Evolutionary conservation across 177 flowering plant species (phyloP).

Genomic region (Vitis hybrid): DNA sequence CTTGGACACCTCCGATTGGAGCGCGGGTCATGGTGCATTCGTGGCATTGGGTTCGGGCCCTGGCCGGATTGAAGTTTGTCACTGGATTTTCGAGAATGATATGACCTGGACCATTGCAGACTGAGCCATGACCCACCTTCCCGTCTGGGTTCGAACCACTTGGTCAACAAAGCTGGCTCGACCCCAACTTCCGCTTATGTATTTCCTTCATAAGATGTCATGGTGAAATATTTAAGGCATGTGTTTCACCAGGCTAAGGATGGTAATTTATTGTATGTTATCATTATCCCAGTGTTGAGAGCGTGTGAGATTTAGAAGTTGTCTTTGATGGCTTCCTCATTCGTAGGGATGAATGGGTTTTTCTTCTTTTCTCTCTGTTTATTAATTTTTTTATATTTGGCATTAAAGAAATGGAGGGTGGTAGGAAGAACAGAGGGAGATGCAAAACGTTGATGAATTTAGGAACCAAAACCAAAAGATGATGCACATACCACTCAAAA

Average conservation of each 20-base stretch:
- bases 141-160: constrained; percentile 20
- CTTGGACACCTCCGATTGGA: constrained; percentile 68
- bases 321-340: not conserved
- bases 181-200: constrained; percentile 6
- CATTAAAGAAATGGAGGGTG: too few relatives aligned
- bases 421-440: too few relatives aligned
- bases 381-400: not conserved
- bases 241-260: not conserved
- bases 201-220: not conserved
- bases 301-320: not conserved
- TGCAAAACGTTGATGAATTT: not conserved
- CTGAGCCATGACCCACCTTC: constrained; percentile 9
- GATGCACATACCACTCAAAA: not conserved
- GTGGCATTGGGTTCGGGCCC: constrained; percentile 62
- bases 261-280: not conserved
- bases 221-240: not conserved
- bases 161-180: constrained; percentile 25
- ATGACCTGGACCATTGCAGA: constrained; percentile 67
- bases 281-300: not conserved
- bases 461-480: not conserved
- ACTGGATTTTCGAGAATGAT: constrained; percentile 81
- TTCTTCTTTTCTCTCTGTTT: not conserved
- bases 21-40: constrained; percentile 66
- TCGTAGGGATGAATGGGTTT: not conserved
- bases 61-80: constrained; percentile 74